Evolutionary conservation across 2,329 filamentous ascomycete genomes (phyloP).

Genomic region (Epichloe coenophiala): DNA sequence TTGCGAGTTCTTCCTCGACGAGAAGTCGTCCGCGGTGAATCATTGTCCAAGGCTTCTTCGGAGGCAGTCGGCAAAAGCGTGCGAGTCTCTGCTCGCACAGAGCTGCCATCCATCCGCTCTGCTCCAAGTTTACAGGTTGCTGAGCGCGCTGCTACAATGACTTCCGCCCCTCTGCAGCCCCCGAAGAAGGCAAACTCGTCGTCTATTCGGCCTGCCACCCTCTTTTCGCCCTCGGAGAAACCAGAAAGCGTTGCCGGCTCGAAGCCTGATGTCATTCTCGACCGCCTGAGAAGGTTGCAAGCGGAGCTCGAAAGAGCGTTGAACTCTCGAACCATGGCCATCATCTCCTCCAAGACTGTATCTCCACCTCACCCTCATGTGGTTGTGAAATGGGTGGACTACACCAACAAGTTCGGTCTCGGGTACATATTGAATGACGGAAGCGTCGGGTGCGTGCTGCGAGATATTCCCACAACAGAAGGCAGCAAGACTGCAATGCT

Average conservation of each 20-base stretch:
- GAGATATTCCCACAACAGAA: constrained; percentile 39
- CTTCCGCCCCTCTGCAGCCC: constrained; percentile 11
- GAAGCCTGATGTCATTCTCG: constrained; percentile 43
- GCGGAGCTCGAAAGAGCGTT: constrained; percentile 47
- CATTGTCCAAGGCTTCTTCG: constrained; percentile 10
- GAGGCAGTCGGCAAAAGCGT: constrained; percentile 14
- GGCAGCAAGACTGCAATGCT: constrained; percentile 37
- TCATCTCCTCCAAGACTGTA: constrained; percentile 40
- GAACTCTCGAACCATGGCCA: constrained; percentile 49
- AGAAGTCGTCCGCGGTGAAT: constrained; percentile 15
- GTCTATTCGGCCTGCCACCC: constrained; percentile 27
- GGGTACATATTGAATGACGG: constrained; percentile 76
- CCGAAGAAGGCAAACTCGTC: constrained; percentile 17
- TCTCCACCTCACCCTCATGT: constrained; percentile 46
- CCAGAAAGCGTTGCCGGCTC: constrained; percentile 37
- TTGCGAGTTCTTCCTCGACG: constrained; percentile 15
- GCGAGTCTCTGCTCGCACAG: constrained; percentile 15
- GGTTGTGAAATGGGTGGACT: constrained; percentile 75
- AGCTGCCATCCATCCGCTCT: constrained; percentile 15
- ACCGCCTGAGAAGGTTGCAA: constrained; percentile 42
- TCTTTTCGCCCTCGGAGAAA: constrained; percentile 43
- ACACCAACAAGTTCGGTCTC: constrained; percentile 74
- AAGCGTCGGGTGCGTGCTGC: constrained; percentile 58
- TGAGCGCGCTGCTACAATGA: constrained; percentile 17
- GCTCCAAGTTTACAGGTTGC: constrained; percentile 14